Base-by-base conservation (phyloP, 257 asterid species). In the Thymus quinquecostatus region DNA sequence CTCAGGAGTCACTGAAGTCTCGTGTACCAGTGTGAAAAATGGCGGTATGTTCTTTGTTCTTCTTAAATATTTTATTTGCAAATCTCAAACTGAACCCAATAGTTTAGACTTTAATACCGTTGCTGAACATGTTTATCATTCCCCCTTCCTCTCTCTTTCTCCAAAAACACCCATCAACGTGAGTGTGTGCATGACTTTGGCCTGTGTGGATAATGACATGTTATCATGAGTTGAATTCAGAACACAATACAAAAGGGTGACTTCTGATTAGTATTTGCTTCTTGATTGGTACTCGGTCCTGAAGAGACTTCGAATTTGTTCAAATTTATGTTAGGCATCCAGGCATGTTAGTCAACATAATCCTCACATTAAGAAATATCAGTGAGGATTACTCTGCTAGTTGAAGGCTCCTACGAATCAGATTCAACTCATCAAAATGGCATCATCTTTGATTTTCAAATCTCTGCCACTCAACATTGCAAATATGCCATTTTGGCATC, bases 1-100 rank as follows among this genome's bases (percentile, higher is more conserved):
- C 57, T 45, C 68, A 68, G 51, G 83, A 76, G 67, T 71, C 76
- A 60, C 74, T 82, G 73, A 62, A 60, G 55, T 75, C 63, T 48
- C 41, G 21, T 51, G 53, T 62, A 43, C 44, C 66, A 47, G 51
- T 69, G 75, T 73, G 72, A 59, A 53, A 64, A 53, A 63, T 64
- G 63, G 76, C 44, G 78, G 80, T 78, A 32, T 60, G 68, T 43
- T 3, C 11, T 41, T 33, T 58, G 3, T 38, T 43, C 8, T 38
- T 3, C 11, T 36, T 2, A 36, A 36, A n/a, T 10, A 11, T 5
- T n/a, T 14, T n/a, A n/a, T 57, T 70, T 27, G 45, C 47, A 14
- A 67, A 70, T 61, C 60, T 44, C 66, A 51, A 27, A 44, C 51
- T 47, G 56, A 21, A 71, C 41, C 57, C 38, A 33, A 43, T 41